Evolutionary conservation across 768 basidiomycete genomes (phyloP).

Genomic region (Pisolithus orientalis): DNA sequence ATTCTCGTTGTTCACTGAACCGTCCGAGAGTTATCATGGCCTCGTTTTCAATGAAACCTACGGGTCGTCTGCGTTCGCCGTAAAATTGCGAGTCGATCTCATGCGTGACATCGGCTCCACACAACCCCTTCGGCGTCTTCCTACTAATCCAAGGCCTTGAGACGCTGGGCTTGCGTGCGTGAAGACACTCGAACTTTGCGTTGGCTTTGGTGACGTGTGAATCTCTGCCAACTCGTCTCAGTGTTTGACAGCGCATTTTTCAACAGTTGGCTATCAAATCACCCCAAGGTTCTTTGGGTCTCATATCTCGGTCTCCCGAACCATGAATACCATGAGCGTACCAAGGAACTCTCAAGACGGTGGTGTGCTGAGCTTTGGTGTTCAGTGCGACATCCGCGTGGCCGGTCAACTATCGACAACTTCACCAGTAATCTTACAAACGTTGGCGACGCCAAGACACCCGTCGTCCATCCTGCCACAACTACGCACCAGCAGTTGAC

Average conservation of each 20-base stretch:
- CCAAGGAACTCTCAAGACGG: conserved; percentile 55
- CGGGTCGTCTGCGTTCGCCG: no score
- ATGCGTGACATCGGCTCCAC: conserved; percentile 49
- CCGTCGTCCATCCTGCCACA: conserved; percentile 54
- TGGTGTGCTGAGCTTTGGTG: conserved; percentile 74
- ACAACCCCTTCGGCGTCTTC: conserved; percentile 45
- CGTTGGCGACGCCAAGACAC: conserved; percentile 14
- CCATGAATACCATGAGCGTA: conserved; percentile 56
- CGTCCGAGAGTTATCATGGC: conserved; percentile 23
- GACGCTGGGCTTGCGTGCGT: conserved; percentile 52
- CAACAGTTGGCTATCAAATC: conserved; percentile 47
- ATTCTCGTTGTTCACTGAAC: conserved; percentile 53
- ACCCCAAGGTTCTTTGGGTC: conserved; percentile 60
- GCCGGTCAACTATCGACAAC: conserved; percentile 64
- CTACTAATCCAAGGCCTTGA: conserved; percentile 34
- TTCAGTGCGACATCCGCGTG: conserved; percentile 47
- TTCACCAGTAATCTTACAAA: conserved; percentile 74
- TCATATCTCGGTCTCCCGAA: conserved; percentile 24
- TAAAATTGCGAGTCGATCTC: conserved; percentile 33
- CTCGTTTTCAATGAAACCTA: no score
- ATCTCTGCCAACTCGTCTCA: no score
- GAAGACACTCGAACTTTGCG: conserved; percentile 55
- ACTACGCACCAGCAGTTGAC: conserved; percentile 57
- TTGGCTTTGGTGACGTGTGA: background rate
- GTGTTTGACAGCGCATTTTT: conserved; percentile 11